phyloP scores from a whole-genome alignment of 192 early-diverging fungal species.

The Podila epicladia region DNA sequence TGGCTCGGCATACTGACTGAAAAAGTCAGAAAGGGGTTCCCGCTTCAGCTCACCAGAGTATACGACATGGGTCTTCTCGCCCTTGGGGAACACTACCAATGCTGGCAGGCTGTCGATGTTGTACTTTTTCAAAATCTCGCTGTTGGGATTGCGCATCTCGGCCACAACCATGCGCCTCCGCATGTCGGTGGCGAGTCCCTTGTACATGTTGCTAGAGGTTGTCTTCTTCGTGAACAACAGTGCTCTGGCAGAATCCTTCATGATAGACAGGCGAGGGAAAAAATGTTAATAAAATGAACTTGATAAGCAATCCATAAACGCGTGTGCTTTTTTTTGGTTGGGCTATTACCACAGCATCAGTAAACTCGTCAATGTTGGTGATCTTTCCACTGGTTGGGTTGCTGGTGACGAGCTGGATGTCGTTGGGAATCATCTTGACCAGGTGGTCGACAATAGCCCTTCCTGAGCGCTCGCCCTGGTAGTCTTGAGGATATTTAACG shows the following conservation, averaged over 20 bases:
- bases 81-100: slow-evolving; percentile 70
- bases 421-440: slow-evolving; percentile 70
- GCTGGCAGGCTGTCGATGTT: slow-evolving; percentile 73
- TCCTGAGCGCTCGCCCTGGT: slow-evolving; percentile 77
- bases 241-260: slow-evolving; percentile 68
- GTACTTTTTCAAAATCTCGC: slow-evolving; percentile 60
- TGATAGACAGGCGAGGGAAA: background rate
- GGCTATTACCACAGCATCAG: slow-evolving; percentile 58
- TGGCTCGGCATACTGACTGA: slow-evolving; percentile 66
- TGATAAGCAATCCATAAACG: background rate
- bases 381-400: slow-evolving; percentile 63
- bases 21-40: slow-evolving; percentile 66
- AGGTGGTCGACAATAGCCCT: slow-evolving; percentile 79
- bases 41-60: slow-evolving; percentile 78
- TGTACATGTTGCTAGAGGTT: slow-evolving; percentile 84
- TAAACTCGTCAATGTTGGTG: slow-evolving; percentile 66
- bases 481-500: slow-evolving; percentile 62
- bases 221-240: slow-evolving; percentile 84
- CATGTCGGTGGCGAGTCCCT: slow-evolving; percentile 85
- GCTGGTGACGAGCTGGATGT: slow-evolving; percentile 59
- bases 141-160: slow-evolving; percentile 68
- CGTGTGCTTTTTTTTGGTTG: background rate
- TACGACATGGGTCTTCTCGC: slow-evolving; percentile 50
- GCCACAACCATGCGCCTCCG: slow-evolving; percentile 75
- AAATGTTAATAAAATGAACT: background rate